phyloP scores from a whole-genome alignment of 192 early-diverging fungal genomes.

The Linnemannia zychae region DNA sequence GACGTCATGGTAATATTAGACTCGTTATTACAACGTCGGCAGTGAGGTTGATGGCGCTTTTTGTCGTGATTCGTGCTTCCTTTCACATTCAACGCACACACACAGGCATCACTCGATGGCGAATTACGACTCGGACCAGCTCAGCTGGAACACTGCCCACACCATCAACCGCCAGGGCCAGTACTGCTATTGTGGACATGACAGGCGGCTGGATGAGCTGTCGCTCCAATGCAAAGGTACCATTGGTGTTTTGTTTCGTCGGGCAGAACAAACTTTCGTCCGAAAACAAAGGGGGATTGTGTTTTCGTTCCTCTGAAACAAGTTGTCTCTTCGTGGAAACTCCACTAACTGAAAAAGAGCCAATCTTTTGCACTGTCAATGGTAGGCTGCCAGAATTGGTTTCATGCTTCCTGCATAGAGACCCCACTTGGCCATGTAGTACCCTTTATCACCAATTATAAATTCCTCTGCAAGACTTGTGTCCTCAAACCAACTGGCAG shows the following conservation, averaged over 20 bases:
- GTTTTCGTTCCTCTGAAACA: neutral
- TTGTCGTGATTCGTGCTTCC: neutral
- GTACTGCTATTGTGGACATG: conserved; percentile 80
- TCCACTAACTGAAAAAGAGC: neutral
- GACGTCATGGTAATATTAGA: neutral
- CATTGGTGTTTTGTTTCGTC: neutral
- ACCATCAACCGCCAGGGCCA: conserved; percentile 70
- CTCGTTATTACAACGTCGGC: neutral
- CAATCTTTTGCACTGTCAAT: neutral
- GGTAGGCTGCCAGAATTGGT: conserved; percentile 75
- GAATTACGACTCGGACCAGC: conserved; percentile 28
- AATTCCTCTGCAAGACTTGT: conserved; percentile 67
- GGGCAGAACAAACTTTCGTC: neutral
- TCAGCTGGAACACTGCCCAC: conserved; percentile 71
- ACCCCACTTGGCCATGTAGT: conserved; percentile 59
- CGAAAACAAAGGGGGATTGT: neutral
- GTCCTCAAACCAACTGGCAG: conserved; percentile 46
- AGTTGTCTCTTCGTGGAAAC: neutral
- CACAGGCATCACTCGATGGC: conserved; percentile 23
- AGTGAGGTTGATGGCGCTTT: conserved; percentile 2
- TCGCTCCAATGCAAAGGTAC: conserved; percentile 70
- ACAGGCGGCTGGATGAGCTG: conserved; percentile 68
- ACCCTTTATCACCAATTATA: conserved; percentile 75
- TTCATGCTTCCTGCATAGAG: conserved; percentile 68
- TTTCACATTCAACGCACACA: neutral